Conservation (phyloP, 2,329 filamentous ascomycete species). For the Monilinia aucupariae region DNA sequence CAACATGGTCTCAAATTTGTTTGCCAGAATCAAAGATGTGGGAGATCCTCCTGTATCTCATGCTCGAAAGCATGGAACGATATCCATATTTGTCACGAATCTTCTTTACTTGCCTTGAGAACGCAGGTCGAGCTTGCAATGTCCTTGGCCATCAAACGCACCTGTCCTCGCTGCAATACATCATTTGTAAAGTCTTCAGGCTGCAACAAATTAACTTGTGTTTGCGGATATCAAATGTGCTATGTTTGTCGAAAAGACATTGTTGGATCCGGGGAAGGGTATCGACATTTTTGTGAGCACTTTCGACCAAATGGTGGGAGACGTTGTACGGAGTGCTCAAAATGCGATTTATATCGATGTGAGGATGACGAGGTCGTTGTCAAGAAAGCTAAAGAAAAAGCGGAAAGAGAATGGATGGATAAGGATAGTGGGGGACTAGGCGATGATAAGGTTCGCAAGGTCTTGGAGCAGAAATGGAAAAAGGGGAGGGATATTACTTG, state of each 20-base stretch:
- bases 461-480: constrained; percentile 47
- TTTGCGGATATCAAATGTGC: constrained; percentile 97
- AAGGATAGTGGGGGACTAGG: constrained; percentile 55
- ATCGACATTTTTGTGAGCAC: constrained; percentile 93
- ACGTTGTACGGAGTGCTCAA: constrained; percentile 72
- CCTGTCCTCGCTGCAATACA: constrained; percentile 85
- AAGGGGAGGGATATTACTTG: constrained; percentile 24
- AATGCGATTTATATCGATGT: constrained; percentile 67
- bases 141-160: constrained; percentile 89
- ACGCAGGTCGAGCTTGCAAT: constrained; percentile 89
- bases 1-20: constrained; percentile 70
- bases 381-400: constrained; percentile 62
- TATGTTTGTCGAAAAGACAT: constrained; percentile 86
- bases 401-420: constrained; percentile 65
- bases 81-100: constrained; percentile 85
- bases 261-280: constrained; percentile 64
- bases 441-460: constrained; percentile 52
- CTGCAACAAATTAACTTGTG: constrained; percentile 95
- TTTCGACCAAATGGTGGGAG: constrained; percentile 76
- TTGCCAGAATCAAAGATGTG: constrained; percentile 67
- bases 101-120: constrained; percentile 71
- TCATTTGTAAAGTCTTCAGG: constrained; percentile 89
- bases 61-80: constrained; percentile 83
- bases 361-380: constrained; percentile 69
- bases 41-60: constrained; percentile 67